These are phyloP conservation scores for Cyclostephanos invisitatus DNA, from an alignment of 108 stramenopile genomes.

Conservation along the genomic window DNA sequence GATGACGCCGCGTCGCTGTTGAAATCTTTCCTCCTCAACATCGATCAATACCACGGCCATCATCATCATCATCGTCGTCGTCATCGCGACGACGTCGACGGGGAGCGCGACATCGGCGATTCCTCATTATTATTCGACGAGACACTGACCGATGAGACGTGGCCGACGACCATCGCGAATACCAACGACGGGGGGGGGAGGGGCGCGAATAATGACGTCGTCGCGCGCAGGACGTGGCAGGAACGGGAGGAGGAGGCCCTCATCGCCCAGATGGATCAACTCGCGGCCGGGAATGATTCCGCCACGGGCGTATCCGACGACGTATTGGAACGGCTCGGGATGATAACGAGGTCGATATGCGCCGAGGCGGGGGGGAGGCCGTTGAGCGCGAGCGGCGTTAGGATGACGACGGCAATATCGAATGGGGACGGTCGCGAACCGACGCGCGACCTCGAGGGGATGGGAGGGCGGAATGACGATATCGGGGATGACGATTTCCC, in stretches of 20 bases:
- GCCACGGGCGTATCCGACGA: conserved; percentile 33
- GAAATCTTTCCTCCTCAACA: conserved; percentile 19
- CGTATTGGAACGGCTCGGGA: conserved; percentile 30
- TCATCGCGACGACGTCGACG: too few species aligned
- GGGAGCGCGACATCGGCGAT: background rate
- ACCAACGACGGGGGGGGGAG: background rate
- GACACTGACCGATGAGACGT: too few species aligned
- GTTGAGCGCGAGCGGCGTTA: conserved; percentile 4
- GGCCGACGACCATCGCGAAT: background rate
- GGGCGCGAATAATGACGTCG: background rate
- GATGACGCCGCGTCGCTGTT: conserved; percentile 32
- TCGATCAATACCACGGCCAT: conserved; percentile 19
- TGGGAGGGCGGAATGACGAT: background rate
- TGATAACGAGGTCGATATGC: conserved; percentile 33
- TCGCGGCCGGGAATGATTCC: background rate
- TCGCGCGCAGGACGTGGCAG: conserved; percentile 12
- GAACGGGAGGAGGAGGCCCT: conserved; percentile 34
- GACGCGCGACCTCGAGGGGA: background rate
- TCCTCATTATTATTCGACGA: background rate
- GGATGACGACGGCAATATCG: background rate
- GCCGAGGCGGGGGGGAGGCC: conserved; percentile 26
- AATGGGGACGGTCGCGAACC: background rate
- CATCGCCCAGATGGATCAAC: conserved; percentile 22
- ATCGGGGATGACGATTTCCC: conserved; percentile 22
- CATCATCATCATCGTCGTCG: too few species aligned